A percentile compares a stretch with the other conserved stretches of the same genome.
Conservation (phyloP, 306 rosid genomes). For the Begonia fuchsioides region DNA sequence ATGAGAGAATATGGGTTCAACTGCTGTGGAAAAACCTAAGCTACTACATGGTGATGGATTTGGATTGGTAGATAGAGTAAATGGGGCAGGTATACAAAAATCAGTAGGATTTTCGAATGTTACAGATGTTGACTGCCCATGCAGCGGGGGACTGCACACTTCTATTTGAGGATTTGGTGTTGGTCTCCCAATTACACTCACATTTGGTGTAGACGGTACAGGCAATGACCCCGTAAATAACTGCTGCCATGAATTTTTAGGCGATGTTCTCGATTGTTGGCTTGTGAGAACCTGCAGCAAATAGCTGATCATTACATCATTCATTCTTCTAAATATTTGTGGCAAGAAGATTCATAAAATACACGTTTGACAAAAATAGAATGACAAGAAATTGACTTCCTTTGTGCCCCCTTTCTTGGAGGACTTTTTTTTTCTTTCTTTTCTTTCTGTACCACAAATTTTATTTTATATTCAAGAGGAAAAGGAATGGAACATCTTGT, state of each 20-base stretch:
- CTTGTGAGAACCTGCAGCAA: conserved; percentile 59
- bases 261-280: conserved; percentile 46
- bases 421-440: too few relatives aligned
- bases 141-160: conserved; percentile 32
- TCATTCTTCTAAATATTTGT: conserved; percentile 6
- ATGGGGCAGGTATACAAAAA: conserved; percentile 88
- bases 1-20: conserved; percentile 57
- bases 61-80: conserved; percentile 42
- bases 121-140: conserved; percentile 44
- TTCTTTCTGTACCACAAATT: too few relatives aligned
- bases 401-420: too few relatives aligned
- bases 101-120: conserved; percentile 70
- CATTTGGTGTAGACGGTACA: conserved; percentile 40
- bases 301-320: conserved; percentile 11
- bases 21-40: conserved; percentile 76
- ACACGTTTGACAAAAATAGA: too few relatives aligned
- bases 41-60: conserved; percentile 37
- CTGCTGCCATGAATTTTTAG: conserved; percentile 92
- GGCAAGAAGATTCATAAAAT: not conserved
- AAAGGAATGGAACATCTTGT: too few relatives aligned
- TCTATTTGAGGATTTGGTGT: conserved; percentile 51
- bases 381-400: too few relatives aligned
- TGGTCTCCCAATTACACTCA: conserved; percentile 82
- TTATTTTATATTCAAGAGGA: too few relatives aligned
- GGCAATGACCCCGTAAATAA: conserved; percentile 73